Evolutionary conservation across 139 green algal genomes (phyloP).

Genomic region (Chlamydomonas urium): DNA sequence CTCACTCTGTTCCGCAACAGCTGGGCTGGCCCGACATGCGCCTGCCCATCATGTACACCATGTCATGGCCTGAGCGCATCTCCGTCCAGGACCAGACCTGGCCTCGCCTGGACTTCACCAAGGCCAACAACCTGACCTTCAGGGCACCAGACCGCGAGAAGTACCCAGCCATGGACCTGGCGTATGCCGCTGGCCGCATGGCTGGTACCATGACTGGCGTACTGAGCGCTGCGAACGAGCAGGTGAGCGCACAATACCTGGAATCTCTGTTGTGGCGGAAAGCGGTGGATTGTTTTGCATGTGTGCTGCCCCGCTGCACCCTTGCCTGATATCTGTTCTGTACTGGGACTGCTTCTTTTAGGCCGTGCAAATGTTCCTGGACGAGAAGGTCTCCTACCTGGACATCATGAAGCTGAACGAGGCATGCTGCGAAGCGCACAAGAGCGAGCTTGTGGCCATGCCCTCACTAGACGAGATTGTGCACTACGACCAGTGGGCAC

Average conservation of each 20-base stretch:
- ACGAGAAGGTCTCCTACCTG: constrained; percentile 89
- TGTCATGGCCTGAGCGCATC: constrained; percentile 93
- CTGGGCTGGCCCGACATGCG: constrained; percentile 98
- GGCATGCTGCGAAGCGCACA: constrained; percentile 87
- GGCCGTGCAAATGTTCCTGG: constrained; percentile 95
- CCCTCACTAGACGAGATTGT: constrained; percentile 93
- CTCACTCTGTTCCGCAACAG: too few species aligned
- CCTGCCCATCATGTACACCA: constrained; percentile 98
- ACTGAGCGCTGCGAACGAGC: constrained; percentile 94
- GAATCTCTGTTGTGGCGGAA: too few species aligned
- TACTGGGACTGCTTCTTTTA: constrained; percentile 33
- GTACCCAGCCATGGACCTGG: constrained; percentile 94
- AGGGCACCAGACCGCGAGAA: constrained; percentile 65
- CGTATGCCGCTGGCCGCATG: constrained; percentile 88
- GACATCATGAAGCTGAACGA: constrained; percentile 72
- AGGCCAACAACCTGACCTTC: constrained; percentile 95
- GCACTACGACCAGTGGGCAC: constrained; percentile 91
- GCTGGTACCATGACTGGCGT: constrained; percentile 98
- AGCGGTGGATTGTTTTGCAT: too few species aligned
- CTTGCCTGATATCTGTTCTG: too few species aligned
- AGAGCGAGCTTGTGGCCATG: constrained; percentile 59
- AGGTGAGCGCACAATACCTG: constrained; percentile 33
- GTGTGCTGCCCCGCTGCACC: too few species aligned
- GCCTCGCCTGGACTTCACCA: constrained; percentile 90
- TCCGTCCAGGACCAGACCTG: constrained; percentile 74